Conservation (phyloP, 1,284 basidiomycete species). For the Amylostereum areolatum region DNA sequence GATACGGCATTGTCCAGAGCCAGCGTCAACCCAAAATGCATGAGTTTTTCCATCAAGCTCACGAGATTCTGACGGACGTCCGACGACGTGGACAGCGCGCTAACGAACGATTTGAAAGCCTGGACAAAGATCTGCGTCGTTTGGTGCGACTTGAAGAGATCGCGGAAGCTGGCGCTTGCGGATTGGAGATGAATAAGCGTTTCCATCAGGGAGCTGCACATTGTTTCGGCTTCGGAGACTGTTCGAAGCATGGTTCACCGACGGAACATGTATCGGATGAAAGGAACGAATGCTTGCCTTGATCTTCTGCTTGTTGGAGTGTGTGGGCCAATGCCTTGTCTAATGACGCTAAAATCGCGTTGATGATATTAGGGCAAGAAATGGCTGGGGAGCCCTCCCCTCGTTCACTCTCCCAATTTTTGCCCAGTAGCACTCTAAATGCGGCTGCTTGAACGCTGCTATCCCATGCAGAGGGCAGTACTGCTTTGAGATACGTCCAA, state of each 20-base stretch:
- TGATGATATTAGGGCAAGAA: slow-evolving; percentile 60
- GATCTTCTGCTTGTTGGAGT: not conserved
- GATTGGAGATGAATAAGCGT: slow-evolving; percentile 61
- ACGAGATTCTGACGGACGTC: slow-evolving; percentile 39
- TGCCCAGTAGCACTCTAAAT: slow-evolving; percentile 58
- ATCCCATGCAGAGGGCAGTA: slow-evolving; percentile 66
- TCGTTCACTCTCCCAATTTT: slow-evolving; percentile 8
- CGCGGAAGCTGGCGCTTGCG: slow-evolving; percentile 56
- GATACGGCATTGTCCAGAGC: slow-evolving; percentile 56
- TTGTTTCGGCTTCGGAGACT: not conserved
- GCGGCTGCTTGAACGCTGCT: slow-evolving; percentile 54
- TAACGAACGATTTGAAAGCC: slow-evolving; percentile 52
- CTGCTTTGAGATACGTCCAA: slow-evolving; percentile 62
- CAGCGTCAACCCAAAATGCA: slow-evolving; percentile 59
- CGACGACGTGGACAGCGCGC: slow-evolving; percentile 28
- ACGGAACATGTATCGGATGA: slow-evolving; percentile 21
- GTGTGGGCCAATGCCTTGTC: slow-evolving; percentile 21
- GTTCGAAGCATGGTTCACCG: no score
- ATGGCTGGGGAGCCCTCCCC: slow-evolving; percentile 27
- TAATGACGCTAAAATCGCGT: slow-evolving; percentile 59
- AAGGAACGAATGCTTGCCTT: slow-evolving; percentile 10
- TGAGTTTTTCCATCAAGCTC: slow-evolving; percentile 60
- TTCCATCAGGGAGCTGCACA: slow-evolving; percentile 39
- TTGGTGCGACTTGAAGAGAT: slow-evolving; percentile 65
- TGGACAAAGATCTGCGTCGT: slow-evolving; percentile 60